Evolutionary conservation across 441 rosid genomes (phyloP).

Genomic region (Lepidium campestre): DNA sequence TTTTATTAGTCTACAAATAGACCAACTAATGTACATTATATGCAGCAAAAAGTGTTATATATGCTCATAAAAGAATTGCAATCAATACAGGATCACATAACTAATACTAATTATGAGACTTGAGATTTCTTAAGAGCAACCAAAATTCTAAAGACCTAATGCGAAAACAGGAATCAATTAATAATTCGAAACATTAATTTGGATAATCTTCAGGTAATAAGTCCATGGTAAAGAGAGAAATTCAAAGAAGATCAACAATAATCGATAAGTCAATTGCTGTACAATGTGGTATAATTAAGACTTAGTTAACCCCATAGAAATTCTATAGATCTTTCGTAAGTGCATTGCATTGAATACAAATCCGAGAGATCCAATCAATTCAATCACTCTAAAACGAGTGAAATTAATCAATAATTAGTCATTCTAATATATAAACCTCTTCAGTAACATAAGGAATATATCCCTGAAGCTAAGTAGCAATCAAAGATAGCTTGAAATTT

Average conservation of each 20-base stretch:
- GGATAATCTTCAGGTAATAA: neutral
- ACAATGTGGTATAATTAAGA: neutral
- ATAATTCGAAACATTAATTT: neutral
- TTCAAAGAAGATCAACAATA: neutral
- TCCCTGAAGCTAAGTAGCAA: neutral
- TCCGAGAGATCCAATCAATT: constrained; percentile 13
- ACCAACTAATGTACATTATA: neutral
- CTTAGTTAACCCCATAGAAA: neutral
- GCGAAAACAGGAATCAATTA: neutral
- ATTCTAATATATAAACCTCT: neutral
- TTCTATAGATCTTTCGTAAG: neutral
- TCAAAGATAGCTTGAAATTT: constrained; percentile 3
- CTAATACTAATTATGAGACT: neutral
- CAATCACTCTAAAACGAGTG: neutral
- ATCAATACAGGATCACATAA: neutral
- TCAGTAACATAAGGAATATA: neutral
- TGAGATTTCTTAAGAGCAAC: neutral
- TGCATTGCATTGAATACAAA: neutral
- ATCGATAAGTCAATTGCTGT: neutral
- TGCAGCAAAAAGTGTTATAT: neutral
- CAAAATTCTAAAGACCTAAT: neutral
- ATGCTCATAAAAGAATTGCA: neutral
- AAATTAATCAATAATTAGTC: neutral
- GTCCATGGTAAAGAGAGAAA: neutral
- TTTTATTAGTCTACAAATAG: neutral